Evolutionary conservation across 495 filamentous ascomycete genomes (phyloP), one percentile per base, ranked within the genome.

Genomic region (Daldinia grandis): DNA sequence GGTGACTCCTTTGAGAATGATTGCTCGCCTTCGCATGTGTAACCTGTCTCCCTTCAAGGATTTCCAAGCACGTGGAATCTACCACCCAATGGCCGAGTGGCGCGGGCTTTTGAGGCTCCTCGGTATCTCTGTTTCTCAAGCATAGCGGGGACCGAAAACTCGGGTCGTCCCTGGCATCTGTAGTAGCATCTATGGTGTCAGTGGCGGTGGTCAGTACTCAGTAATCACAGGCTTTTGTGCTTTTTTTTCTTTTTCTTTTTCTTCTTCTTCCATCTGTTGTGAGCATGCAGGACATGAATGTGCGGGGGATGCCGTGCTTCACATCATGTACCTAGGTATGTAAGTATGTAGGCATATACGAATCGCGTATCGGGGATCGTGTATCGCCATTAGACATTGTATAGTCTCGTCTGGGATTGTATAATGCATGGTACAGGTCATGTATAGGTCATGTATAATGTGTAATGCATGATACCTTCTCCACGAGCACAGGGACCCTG

Each of bases 261-360:
- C n/a, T n/a, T n/a, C n/a, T n/a, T n/a, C n/a, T n/a, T n/a, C n/a
- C n/a, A n/a, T n/a, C n/a, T n/a, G 64, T 38, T 49, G 30, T 68
- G 61, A 62, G 53, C 47, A 58, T 25, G 51, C 24, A 37, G 10
- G 10, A 15, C 49, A 51, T 31, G 30, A 64, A 61, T 49, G 38
- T 68, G 64, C 64, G 69, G 69, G 64, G 69, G 65, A 61, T 33
- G 54, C 69, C 55, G 60, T 72, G 56, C 69, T 50, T 72, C 56
- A 63, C 64, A 72, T 72, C 53, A 67, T 72, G 64, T 72, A 35
- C 33, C 10, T 5, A 72, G 64, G 62, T 64, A 67, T 53, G 25
- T 65, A 33, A 0, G 3, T 35, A 35, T 12, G 9, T 12, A 33
- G 0, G 31, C n/a, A 50, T 61, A 35, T 62, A 62, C 42, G 8